phyloP scores from a whole-genome alignment of 129 eudicot genomes.

The Flaveria trinervia region DNA sequence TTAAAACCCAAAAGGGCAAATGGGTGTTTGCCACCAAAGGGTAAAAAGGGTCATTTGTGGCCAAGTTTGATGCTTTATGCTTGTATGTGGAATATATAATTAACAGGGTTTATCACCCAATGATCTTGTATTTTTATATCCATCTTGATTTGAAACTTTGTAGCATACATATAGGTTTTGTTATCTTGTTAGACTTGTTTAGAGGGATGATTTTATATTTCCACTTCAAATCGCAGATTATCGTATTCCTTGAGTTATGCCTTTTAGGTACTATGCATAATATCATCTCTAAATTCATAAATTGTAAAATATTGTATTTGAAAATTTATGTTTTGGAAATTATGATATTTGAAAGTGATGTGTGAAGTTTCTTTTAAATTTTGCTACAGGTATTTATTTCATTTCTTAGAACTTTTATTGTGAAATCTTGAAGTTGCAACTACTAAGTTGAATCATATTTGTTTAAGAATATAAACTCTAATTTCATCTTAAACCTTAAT shows the following conservation, averaged over 20 bases:
- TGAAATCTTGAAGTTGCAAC: constrained; percentile 1
- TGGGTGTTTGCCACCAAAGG: constrained; percentile 37
- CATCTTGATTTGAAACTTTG: constrained; percentile 8
- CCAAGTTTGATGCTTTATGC: constrained; percentile 33
- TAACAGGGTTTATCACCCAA: constrained; percentile 41
- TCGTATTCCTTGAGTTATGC: no score
- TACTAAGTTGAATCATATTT: not conserved
- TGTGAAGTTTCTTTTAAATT: no score
- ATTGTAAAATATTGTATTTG: no score
- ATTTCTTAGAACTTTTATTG: not conserved
- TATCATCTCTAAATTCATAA: no score
- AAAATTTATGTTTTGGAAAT: no score
- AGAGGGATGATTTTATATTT: no score
- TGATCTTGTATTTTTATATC: constrained; percentile 13
- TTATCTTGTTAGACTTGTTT: not conserved
- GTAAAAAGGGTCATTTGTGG: constrained; percentile 34
- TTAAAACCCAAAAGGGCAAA: constrained; percentile 31
- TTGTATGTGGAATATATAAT: constrained; percentile 31
- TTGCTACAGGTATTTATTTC: no score
- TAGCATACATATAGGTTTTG: constrained; percentile 12
- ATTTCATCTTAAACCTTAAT: no score
- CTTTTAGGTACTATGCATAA: no score
- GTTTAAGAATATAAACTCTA: not conserved
- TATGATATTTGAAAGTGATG: no score
- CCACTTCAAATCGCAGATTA: not conserved